Base-by-base conservation (phyloP, 2,329 filamentous ascomycete genomes). In the Xylariaceae sp. region DNA sequence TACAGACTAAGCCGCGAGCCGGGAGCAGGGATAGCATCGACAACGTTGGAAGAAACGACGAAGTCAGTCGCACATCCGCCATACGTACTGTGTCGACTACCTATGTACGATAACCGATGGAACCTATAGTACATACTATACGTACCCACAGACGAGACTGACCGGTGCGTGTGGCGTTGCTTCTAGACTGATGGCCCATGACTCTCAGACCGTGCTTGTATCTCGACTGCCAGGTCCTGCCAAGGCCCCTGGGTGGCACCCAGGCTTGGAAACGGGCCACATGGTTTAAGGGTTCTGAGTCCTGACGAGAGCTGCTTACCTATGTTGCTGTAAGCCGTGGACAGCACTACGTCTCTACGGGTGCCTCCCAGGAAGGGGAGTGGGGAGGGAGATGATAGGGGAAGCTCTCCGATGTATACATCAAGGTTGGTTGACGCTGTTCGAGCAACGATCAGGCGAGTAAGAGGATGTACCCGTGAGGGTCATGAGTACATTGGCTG, bases 1-100 rank as follows among this genome's bases (percentile, higher is more conserved):
- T 69, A 60, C 58, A 65, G 67, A 58, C 60, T 62, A 59, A 60
- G 61, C 59, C 68, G 68, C 65, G 66, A 70, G 57, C 62, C 64
- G 66, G 63, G 61, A 56, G 62, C 65, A 62, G 62, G 66, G 64
- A 64, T 68, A 60, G 58, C 59, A 66, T 63, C 57, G 51, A 56
- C 57, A 58, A 55, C 58, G 59, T 62, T 62, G 6, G 58, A 65
- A 57, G 61, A 61, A 55, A 59, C 44, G 54, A 56, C 51, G 53
- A 59, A 52, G 44, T 47, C 47, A 52, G 46, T 53, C 52, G 52
- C 58, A 55, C 57, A 48, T 53, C 56, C 58, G 53, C 52, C 56
- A 27, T 57, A 56, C 57, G 53, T 36, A 36, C 33, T 36, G 33
- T 36, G 33, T 36, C 15, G 33, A 36, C 15, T 4, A n/a, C n/a